These are phyloP conservation scores for Tylopilus cervinicoccineus DNA, from an alignment of 768 basidiomycete species.

Conservation along the genomic window DNA sequence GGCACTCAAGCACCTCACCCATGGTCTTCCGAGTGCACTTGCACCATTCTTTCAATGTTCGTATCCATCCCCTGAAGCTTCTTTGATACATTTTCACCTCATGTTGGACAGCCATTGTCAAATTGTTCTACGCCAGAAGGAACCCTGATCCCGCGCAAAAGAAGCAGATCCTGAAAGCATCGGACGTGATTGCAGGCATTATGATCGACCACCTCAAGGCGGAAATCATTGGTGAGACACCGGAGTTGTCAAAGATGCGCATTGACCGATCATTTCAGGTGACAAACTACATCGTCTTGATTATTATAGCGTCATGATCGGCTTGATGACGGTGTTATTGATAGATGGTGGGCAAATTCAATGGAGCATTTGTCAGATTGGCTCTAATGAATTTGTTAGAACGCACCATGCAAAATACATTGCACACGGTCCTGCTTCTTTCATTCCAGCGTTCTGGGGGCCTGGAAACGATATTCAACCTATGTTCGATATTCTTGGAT, in stretches of 20 bases:
- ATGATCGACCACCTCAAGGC: constrained; percentile 66
- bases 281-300: constrained; percentile 43
- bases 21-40: constrained; percentile 69
- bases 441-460: constrained; percentile 73
- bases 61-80: constrained; percentile 12
- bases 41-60: constrained; percentile 86
- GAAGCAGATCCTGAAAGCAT: constrained; percentile 70
- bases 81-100: constrained; percentile 10
- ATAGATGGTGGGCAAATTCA: constrained; percentile 47
- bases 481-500: constrained; percentile 51
- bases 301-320: constrained; percentile 53
- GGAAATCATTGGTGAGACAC: constrained; percentile 47
- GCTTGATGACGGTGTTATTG: constrained; percentile 47
- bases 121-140: constrained; percentile 79
- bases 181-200: constrained; percentile 64
- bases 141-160: constrained; percentile 72
- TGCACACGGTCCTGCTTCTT: constrained; percentile 81
- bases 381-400: constrained; percentile 42
- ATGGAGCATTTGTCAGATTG: background rate
- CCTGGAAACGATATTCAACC: constrained; percentile 57
- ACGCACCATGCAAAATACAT: constrained; percentile 62
- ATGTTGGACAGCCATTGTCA: constrained; percentile 62
- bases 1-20: constrained; percentile 75
- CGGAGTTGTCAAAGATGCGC: constrained; percentile 10
- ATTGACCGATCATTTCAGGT: constrained; percentile 22